Percentiles rank a stretch among this genome's conserved stretches.
Evolutionary conservation across 1,284 basidiomycete species (phyloP).

Genomic region (Papiliotrema flavescens): DNA sequence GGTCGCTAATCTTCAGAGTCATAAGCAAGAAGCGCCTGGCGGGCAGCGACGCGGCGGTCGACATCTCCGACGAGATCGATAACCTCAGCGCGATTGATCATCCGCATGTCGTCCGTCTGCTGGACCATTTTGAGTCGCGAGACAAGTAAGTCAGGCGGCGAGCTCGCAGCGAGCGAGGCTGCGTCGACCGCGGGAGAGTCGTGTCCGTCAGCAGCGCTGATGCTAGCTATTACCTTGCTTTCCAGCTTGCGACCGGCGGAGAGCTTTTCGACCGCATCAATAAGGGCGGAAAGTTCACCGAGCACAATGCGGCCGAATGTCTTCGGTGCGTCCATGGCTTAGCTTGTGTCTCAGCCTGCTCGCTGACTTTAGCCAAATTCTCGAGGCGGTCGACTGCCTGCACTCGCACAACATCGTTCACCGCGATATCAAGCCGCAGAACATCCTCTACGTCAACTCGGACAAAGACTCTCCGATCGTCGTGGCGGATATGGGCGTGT

Average conservation of each 20-base stretch:
- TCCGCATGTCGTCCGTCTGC: constrained; percentile 71
- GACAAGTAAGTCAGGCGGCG: constrained; percentile 55
- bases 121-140: constrained; percentile 72
- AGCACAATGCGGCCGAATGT: constrained; percentile 74
- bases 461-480: constrained; percentile 73
- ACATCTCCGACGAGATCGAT: constrained; percentile 85
- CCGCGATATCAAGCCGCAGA: constrained; percentile 91
- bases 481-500: constrained; percentile 95
- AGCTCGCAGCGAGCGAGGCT: not conserved
- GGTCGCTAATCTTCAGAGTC: constrained; percentile 55
- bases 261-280: constrained; percentile 84
- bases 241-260: constrained; percentile 85
- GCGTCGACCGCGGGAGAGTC: not conserved
- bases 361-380: constrained; percentile 50
- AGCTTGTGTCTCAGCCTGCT: not conserved
- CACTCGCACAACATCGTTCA: constrained; percentile 87
- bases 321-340: constrained; percentile 55
- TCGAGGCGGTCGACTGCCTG: constrained; percentile 74
- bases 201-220: not conserved
- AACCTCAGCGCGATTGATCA: constrained; percentile 81
- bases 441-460: constrained; percentile 81
- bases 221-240: constrained; percentile 71
- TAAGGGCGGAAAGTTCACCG: constrained; percentile 80
- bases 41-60: constrained; percentile 56
- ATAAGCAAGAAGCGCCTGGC: constrained; percentile 90